phyloP scores from a whole-genome alignment of 2,329 filamentous ascomycete genomes.

The Colletotrichum lupini region DNA sequence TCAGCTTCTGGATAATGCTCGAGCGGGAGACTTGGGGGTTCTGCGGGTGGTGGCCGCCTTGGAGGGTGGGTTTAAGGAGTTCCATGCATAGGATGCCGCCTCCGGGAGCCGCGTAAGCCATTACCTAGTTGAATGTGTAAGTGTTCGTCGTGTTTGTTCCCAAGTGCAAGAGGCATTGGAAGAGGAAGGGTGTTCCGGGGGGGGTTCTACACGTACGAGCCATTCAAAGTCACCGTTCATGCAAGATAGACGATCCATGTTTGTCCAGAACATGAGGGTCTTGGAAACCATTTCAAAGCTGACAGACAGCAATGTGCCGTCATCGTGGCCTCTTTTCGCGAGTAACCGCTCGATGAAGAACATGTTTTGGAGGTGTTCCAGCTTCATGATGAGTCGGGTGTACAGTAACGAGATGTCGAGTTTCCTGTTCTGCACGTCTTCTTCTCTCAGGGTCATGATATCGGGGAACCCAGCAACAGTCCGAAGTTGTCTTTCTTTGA shows the following conservation, averaged over 20 bases:
- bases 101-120: conserved; percentile 61
- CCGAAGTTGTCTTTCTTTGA: conserved; percentile 47
- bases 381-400: conserved; percentile 56
- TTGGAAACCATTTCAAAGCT: conserved; percentile 60
- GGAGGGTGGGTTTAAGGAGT: conserved; percentile 52
- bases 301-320: conserved; percentile 53
- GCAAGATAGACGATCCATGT: conserved; percentile 56
- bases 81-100: conserved; percentile 64
- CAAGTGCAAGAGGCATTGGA: too few relatives aligned
- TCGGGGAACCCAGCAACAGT: conserved; percentile 49
- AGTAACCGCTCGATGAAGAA: conserved; percentile 70
- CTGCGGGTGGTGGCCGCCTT: conserved; percentile 44
- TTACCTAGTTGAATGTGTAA: conserved; percentile 47
- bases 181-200: too few relatives aligned
- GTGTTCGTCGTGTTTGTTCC: not conserved
- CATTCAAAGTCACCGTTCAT: conserved; percentile 59
- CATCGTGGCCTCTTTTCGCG: conserved; percentile 53
- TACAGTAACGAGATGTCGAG: conserved; percentile 49
- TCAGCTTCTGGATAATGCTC: conserved; percentile 62
- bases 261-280: conserved; percentile 60
- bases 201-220: conserved; percentile 49
- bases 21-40: conserved; percentile 54
- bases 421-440: conserved; percentile 48
- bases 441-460: conserved; percentile 50
- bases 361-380: conserved; percentile 66